A percentile compares a stretch with the other conserved stretches of the same genome.
These are phyloP conservation scores for Pseudomonodictys pantanalensis DNA, from an alignment of 495 filamentous ascomycete genomes.

Conservation along the genomic window DNA sequence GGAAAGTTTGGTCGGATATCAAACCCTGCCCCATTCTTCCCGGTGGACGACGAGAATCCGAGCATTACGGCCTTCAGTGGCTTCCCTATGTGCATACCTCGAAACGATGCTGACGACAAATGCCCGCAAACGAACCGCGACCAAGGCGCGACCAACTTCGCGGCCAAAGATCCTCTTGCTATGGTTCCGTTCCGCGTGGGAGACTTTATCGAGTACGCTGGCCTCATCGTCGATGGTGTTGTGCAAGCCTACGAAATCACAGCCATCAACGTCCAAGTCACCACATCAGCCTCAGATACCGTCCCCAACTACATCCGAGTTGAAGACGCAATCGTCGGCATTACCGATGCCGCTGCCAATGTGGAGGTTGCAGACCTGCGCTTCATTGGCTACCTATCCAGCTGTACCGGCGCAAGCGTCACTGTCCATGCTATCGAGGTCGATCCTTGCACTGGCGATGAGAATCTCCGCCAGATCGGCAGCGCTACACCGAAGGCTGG, in stretches of 20 bases:
- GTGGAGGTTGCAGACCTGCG: slow-evolving; percentile 40
- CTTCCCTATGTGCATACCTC: slow-evolving; percentile 48
- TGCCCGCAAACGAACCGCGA: slow-evolving; percentile 43
- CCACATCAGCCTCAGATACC: slow-evolving; percentile 24
- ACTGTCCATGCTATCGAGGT: slow-evolving; percentile 43
- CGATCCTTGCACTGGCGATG: slow-evolving; percentile 44
- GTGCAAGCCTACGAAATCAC: slow-evolving; percentile 39
- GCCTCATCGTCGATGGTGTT: slow-evolving; percentile 34
- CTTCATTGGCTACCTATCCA: slow-evolving; percentile 35
- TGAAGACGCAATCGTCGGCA: slow-evolving; percentile 41
- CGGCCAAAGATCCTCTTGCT: slow-evolving; percentile 35
- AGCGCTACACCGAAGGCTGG: slow-evolving; percentile 33
- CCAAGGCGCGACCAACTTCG: slow-evolving; percentile 11
- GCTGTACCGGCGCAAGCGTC: slow-evolving; percentile 26
- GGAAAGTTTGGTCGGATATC: slow-evolving; percentile 40
- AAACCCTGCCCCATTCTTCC: slow-evolving; percentile 40
- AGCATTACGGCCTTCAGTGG: slow-evolving; percentile 43
- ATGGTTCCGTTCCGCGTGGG: slow-evolving; percentile 44
- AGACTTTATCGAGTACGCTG: slow-evolving; percentile 43
- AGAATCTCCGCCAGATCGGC: slow-evolving; percentile 35
- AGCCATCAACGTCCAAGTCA: slow-evolving; percentile 41
- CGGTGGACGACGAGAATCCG: slow-evolving; percentile 43
- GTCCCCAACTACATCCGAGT: slow-evolving; percentile 40
- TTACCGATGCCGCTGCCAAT: slow-evolving; percentile 35
- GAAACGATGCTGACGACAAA: slow-evolving; percentile 35